These are phyloP conservation scores for Exophiala viscosa DNA, from an alignment of 2,329 filamentous ascomycete genomes.

Conservation along the genomic window DNA sequence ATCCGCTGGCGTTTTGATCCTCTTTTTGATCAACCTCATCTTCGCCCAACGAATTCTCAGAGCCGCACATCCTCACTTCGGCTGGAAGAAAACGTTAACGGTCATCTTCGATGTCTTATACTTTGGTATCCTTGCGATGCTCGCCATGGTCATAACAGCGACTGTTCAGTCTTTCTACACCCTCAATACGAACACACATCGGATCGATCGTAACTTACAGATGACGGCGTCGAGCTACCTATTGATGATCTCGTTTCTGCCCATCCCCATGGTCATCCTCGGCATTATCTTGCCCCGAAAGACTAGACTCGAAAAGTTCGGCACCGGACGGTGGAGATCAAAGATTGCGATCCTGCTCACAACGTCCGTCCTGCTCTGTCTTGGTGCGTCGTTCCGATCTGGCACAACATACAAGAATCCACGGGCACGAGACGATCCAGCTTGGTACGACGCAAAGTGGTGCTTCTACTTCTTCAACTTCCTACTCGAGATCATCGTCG, in stretches of 20 bases:
- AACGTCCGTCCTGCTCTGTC: constrained; percentile 57
- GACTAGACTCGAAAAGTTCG: constrained; percentile 57
- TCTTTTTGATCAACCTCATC: constrained; percentile 75
- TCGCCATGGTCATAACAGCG: constrained; percentile 64
- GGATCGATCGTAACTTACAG: constrained; percentile 60
- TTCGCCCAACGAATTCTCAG: constrained; percentile 72
- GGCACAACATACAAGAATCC: constrained; percentile 54
- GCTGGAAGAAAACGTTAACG: constrained; percentile 60
- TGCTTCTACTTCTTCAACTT: constrained; percentile 81
- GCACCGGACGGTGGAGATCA: constrained; percentile 60
- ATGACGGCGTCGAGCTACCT: constrained; percentile 60
- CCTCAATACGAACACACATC: constrained; percentile 48
- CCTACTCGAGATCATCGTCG: constrained; percentile 65
- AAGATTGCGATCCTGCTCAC: constrained; percentile 65
- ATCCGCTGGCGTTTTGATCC: constrained; percentile 67
- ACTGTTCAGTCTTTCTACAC: constrained; percentile 67
- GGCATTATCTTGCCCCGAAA: constrained; percentile 47
- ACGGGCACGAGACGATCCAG: constrained; percentile 52
- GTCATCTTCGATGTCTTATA: constrained; percentile 57
- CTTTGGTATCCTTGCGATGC: constrained; percentile 53
- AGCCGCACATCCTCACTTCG: constrained; percentile 65
- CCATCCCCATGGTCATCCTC: constrained; percentile 54
- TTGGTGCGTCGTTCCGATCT: constrained; percentile 67
- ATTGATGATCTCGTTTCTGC: constrained; percentile 63
- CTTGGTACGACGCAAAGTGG: constrained; percentile 67